A percentile compares a stretch with the other conserved stretches of the same genome.
These are phyloP conservation scores for Lasiodiplodia gonubiensis DNA, from an alignment of 2,329 filamentous ascomycete species.

Conservation along the genomic window DNA sequence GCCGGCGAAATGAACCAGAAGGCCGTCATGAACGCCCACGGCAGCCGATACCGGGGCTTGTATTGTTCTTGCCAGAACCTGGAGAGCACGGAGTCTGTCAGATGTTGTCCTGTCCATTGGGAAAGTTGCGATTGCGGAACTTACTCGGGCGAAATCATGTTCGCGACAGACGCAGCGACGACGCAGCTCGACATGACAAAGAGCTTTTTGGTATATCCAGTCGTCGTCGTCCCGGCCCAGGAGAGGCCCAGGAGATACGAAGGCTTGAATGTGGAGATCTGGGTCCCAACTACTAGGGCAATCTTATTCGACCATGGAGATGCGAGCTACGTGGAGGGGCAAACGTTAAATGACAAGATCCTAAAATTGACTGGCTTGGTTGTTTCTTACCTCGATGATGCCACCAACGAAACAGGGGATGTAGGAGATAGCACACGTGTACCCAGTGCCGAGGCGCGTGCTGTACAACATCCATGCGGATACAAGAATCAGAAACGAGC, in stretches of 20 bases:
- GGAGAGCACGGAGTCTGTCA: neutral
- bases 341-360: neutral
- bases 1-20: conserved; percentile 6
- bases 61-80: conserved; percentile 5
- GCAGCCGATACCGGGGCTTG: conserved; percentile 4
- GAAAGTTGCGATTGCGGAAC: neutral
- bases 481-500: neutral
- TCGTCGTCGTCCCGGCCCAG: conserved; percentile 5
- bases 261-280: conserved; percentile 7
- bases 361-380: too few species aligned
- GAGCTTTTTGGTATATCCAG: conserved; percentile 3
- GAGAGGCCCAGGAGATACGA: conserved; percentile 9
- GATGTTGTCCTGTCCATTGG: neutral
- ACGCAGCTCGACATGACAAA: conserved; percentile 3
- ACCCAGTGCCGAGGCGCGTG: neutral
- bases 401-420: neutral
- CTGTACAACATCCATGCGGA: neutral
- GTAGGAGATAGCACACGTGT: conserved; percentile 4
- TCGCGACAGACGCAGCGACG: conserved; percentile 3
- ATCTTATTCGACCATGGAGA: conserved; percentile 10
- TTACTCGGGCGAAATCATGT: conserved; percentile 7
- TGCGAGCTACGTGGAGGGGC: neutral
- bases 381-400: neutral
- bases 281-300: conserved; percentile 4
- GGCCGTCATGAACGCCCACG: conserved; percentile 1